A percentile compares a stretch with the other conserved stretches of the same genome.
phyloP scores from a whole-genome alignment of 768 basidiomycete species.

The Rhodotorula kratochvilovae region DNA sequence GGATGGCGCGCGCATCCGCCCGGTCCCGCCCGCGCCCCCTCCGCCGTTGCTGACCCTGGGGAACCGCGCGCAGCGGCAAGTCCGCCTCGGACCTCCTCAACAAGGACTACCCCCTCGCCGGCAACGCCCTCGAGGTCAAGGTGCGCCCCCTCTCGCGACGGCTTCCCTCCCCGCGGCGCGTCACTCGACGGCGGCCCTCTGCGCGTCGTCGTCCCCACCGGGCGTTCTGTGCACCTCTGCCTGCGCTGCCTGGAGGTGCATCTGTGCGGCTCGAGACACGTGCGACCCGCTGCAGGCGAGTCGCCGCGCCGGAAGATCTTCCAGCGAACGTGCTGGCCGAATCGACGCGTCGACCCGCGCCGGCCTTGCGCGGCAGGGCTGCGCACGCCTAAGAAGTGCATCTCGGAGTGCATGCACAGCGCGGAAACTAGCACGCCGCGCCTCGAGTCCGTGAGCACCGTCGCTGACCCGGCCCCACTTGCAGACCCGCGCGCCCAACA shows the following conservation, averaged over 20 bases:
- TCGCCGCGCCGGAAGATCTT: neutral
- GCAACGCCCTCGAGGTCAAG: slow-evolving; percentile 52
- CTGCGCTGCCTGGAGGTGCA: no score
- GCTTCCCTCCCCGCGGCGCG: neutral
- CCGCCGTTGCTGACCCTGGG: neutral
- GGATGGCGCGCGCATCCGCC: neutral
- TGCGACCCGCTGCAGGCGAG: no score
- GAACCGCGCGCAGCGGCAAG: slow-evolving; percentile 62
- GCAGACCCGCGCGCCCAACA: slow-evolving; percentile 55
- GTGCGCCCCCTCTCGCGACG: slow-evolving; percentile 17
- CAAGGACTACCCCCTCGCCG: slow-evolving; percentile 82
- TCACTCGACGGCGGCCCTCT: neutral
- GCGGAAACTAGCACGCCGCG: neutral
- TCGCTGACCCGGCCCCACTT: neutral
- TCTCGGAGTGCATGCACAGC: slow-evolving; percentile 47
- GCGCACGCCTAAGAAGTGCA: no score
- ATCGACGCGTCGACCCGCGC: neutral
- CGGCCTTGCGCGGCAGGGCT: no score
- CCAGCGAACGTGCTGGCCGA: neutral
- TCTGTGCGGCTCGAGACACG: no score
- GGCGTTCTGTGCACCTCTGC: no score
- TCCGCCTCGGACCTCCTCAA: slow-evolving; percentile 88
- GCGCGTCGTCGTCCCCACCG: neutral
- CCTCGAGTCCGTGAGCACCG: no score
- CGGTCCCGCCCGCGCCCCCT: neutral